Evolutionary conservation across 2,329 filamentous ascomycete species (phyloP).

Genomic region (Helotiales sp.): DNA sequence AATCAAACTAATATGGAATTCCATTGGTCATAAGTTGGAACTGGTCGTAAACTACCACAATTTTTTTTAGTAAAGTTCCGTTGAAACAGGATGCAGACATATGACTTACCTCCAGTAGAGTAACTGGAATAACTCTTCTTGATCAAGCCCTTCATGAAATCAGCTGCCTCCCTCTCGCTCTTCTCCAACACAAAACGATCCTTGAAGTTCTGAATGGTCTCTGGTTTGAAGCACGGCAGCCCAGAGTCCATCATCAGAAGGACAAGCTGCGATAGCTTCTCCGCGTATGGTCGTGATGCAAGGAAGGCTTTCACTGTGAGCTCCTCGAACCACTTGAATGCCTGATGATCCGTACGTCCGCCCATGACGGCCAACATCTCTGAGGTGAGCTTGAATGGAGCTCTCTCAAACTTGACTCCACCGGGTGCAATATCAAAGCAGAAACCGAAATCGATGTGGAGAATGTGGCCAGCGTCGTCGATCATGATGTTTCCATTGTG

Average conservation of each 20-base stretch:
- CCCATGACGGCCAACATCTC: conserved; percentile 99
- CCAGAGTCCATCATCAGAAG: conserved; percentile 95
- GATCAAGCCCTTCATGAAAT: conserved; percentile 89
- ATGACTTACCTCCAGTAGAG: conserved; percentile 66
- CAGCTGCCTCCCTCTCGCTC: conserved; percentile 89
- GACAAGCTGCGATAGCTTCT: conserved; percentile 89
- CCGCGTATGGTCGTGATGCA: conserved; percentile 81
- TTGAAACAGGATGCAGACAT: neutral
- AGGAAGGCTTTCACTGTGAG: conserved; percentile 95
- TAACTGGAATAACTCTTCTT: conserved; percentile 90
- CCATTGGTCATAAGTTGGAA: conserved; percentile 98
- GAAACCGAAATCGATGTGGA: conserved; percentile 99
- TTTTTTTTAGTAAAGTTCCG: neutral
- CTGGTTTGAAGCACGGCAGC: conserved; percentile 95
- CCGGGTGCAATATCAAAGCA: conserved; percentile 99
- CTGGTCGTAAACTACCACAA: conserved; percentile 78
- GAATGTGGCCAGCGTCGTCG: conserved; percentile 93
- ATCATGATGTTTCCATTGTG: conserved; percentile 99
- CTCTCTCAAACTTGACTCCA: conserved; percentile 95
- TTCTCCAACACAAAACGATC: conserved; percentile 93
- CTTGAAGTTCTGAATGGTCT: conserved; percentile 89
- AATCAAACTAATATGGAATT: conserved; percentile 72
- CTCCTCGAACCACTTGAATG: conserved; percentile 96
- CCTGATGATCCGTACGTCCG: conserved; percentile 79
- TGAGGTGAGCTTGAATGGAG: conserved; percentile 94